phyloP scores from a whole-genome alignment of 2,329 filamentous ascomycete species.

The Botrytis fabae region DNA sequence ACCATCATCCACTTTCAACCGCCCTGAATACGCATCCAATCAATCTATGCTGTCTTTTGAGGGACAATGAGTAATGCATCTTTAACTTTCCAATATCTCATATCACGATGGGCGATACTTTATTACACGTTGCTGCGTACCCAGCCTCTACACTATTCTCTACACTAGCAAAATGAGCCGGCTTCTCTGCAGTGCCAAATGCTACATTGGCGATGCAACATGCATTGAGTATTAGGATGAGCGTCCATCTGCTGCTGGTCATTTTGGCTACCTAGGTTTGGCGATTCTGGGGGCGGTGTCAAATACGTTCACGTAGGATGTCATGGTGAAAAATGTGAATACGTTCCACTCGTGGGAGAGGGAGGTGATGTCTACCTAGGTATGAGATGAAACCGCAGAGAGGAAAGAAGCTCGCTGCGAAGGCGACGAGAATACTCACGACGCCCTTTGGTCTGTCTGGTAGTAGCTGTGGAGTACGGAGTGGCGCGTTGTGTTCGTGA shows the following conservation, averaged over 20 bases:
- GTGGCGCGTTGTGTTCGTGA: neutral
- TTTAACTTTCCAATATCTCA: neutral
- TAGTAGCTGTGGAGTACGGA: conserved; percentile 35
- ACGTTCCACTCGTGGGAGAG: conserved; percentile 32
- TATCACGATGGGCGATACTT: neutral
- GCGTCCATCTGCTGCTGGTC: conserved; percentile 54
- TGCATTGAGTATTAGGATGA: conserved; percentile 53
- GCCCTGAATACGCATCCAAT: neutral
- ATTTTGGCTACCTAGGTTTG: conserved; percentile 46
- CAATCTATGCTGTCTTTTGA: neutral
- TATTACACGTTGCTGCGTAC: conserved; percentile 24
- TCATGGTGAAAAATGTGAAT: conserved; percentile 38
- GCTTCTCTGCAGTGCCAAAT: conserved; percentile 49
- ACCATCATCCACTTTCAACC: neutral
- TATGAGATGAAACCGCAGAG: conserved; percentile 37
- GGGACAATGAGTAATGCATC: neutral
- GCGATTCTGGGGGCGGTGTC: conserved; percentile 56
- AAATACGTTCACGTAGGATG: conserved; percentile 50
- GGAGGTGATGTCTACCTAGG: conserved; percentile 34
- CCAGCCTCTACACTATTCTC: conserved; percentile 53
- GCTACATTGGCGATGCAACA: conserved; percentile 58
- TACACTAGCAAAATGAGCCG: conserved; percentile 55
- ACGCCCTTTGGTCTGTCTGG: conserved; percentile 28
- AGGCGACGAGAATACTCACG: conserved; percentile 31
- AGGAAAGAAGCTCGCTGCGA: conserved; percentile 34